These are phyloP conservation scores for Wickerhamiella parazyma DNA, from an alignment of 805 yeast species.

Conservation along the genomic window DNA sequence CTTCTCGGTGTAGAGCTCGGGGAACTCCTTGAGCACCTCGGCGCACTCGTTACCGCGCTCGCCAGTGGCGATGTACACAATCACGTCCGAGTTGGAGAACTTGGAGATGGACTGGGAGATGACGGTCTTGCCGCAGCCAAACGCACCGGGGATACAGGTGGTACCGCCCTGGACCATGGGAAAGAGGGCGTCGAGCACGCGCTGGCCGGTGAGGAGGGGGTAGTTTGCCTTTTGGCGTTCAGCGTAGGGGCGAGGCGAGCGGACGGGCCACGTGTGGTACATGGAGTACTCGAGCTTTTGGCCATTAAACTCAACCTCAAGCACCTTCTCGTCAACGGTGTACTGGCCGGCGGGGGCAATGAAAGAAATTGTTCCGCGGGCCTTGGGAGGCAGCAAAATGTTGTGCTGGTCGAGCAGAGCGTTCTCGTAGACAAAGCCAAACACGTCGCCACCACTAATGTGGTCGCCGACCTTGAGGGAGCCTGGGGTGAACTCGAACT, in stretches of 20 bases:
- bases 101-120: slow-evolving; percentile 95
- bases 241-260: slow-evolving; percentile 98
- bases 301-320: slow-evolving; percentile 94
- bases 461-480: slow-evolving; percentile 83
- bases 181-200: slow-evolving; percentile 94
- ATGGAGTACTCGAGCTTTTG: slow-evolving; percentile 64
- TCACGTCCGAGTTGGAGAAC: slow-evolving; percentile 93
- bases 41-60: slow-evolving; percentile 99
- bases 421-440: slow-evolving; percentile 88
- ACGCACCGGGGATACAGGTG: slow-evolving; percentile 99
- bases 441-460: slow-evolving; percentile 95
- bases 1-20: slow-evolving; percentile 84
- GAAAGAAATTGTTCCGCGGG: slow-evolving; percentile 89
- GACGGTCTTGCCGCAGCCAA: slow-evolving; percentile 98
- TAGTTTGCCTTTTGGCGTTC: slow-evolving; percentile 86
- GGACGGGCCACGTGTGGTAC: slow-evolving; percentile 99
- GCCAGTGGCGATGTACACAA: slow-evolving; percentile 92
- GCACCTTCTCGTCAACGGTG: slow-evolving; percentile 72
- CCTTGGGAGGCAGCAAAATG: slow-evolving; percentile 93
- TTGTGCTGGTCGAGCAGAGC: slow-evolving; percentile 86
- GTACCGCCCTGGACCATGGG: slow-evolving; percentile 99
- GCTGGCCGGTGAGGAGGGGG: slow-evolving; percentile 95
- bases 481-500: slow-evolving; percentile 81
- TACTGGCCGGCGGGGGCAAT: slow-evolving; percentile 86
- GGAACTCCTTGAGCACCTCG: slow-evolving; percentile 98